Evolutionary conservation across 1,284 basidiomycete species (phyloP).

Genomic region (Trametes pubescens): DNA sequence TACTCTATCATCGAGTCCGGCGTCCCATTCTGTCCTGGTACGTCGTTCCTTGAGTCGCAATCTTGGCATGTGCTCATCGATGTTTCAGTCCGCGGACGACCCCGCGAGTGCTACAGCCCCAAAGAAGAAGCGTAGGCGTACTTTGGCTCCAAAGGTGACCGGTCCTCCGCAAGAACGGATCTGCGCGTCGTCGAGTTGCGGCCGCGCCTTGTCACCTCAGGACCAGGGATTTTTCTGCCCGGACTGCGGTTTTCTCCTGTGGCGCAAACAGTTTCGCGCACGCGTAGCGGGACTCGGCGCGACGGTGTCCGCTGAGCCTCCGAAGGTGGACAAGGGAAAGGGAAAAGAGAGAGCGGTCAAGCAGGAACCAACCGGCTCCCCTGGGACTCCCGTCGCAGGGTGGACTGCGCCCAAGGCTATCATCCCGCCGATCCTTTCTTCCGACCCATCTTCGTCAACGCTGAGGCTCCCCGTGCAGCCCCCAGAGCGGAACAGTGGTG

Average conservation of each 20-base stretch:
- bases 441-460: background rate
- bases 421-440: no score
- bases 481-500: background rate
- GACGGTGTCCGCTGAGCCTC: background rate
- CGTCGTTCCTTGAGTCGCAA: background rate
- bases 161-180: slow-evolving; percentile 2
- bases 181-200: slow-evolving; percentile 19
- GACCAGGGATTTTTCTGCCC: slow-evolving; percentile 18
- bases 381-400: background rate
- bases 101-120: background rate
- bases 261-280: slow-evolving; percentile 24
- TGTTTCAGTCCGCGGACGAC: background rate
- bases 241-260: slow-evolving; percentile 26
- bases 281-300: slow-evolving; percentile 19
- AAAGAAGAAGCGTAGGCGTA: slow-evolving; percentile 22
- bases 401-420: background rate
- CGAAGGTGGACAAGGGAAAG: slow-evolving; percentile 1
- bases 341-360: background rate
- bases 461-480: background rate
- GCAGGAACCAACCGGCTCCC: background rate
- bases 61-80: background rate
- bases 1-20: background rate
- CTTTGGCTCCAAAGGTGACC: background rate
- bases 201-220: slow-evolving; percentile 7
- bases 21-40: background rate